Evolutionary conservation across 2,329 filamentous ascomycete genomes (phyloP).

Genomic region (Cercospora citrullina): DNA sequence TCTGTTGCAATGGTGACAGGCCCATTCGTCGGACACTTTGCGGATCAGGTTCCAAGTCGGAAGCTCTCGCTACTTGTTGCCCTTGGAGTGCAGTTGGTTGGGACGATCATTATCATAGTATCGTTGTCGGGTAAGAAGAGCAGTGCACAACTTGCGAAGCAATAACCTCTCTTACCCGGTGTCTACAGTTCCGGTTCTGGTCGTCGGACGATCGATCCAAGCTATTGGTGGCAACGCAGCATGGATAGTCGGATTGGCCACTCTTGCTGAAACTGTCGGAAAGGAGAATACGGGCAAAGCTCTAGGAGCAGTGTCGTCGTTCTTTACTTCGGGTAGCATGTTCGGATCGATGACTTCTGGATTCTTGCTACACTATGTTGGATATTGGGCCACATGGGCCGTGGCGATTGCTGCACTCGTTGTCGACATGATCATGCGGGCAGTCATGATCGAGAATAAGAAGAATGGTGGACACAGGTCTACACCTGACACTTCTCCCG

Average conservation of each 20-base stretch:
- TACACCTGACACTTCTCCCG: background rate
- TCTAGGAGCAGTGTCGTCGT: constrained; percentile 17
- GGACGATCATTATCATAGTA: constrained; percentile 12
- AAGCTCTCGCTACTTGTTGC: constrained; percentile 24
- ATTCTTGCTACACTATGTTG: constrained; percentile 20
- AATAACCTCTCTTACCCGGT: constrained; percentile 14
- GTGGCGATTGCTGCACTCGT: constrained; percentile 18
- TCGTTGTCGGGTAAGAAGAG: background rate
- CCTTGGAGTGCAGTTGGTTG: constrained; percentile 16
- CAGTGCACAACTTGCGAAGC: background rate
- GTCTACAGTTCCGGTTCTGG: constrained; percentile 15
- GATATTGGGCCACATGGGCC: constrained; percentile 26
- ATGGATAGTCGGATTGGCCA: constrained; percentile 26
- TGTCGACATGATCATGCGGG: constrained; percentile 19
- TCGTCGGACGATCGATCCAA: constrained; percentile 22
- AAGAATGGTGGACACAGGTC: too few species aligned
- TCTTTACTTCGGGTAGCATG: constrained; percentile 22
- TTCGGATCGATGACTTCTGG: constrained; percentile 20
- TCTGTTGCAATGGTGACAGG: constrained; percentile 45
- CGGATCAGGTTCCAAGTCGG: constrained; percentile 19
- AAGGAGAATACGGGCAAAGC: constrained; percentile 21
- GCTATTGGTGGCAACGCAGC: constrained; percentile 20
- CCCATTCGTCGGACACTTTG: constrained; percentile 25
- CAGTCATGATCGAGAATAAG: constrained; percentile 18
- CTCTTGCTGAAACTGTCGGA: constrained; percentile 21